Base-by-base conservation (phyloP, 2,329 filamentous ascomycete genomes). In the Corynespora cassiicola region DNA sequence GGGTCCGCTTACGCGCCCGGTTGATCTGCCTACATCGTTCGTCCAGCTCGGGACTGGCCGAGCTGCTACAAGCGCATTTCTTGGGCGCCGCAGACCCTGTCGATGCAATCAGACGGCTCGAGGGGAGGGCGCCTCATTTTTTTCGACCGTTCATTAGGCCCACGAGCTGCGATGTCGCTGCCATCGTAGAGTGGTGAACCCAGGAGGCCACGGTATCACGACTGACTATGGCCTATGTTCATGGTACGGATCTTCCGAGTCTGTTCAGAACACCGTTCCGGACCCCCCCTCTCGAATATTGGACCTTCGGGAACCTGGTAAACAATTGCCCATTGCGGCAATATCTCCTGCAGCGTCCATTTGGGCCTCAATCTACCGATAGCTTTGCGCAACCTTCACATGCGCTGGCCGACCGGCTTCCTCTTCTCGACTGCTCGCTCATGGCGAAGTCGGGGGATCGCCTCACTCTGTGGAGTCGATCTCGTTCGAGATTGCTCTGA, bases 1-100 rank as follows among this genome's bases (percentile, higher is more conserved):
- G 49, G 45, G 45, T 45, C 59, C 52, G 54, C 55, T 56, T 66
- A 66, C 58, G 61, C 63, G 61, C 62, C 64, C 54, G 54, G 63
- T 55, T 65, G 64, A 68, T 66, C 61, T 57, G 47, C 52, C 45
- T 45, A 57, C 50, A 54, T 43, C 49, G 42, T 51, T 54, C 48
- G 42, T 57, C 52, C 39, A 49, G 49, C 58, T 65, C 56, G 63
- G 62, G 62, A 66, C 60, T 61, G 63, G 62, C 64, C 61, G 63
- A 41, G 50, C 50, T 44, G 45, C 46, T 52, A 28, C 47, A 49
- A 44, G 46, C 54, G 56, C 54, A 49, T 56, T 47, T 49, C 56
- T 56, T 15, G 22, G n/a, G 40, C 48, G 53, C 46, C 48, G 45
- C 39, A 39, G 36, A 50, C 46, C 45, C 37, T 47, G 42, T 43